These are phyloP conservation scores for Lentinus brumalis DNA, from an alignment of 768 basidiomycete species.

Conservation along the genomic window DNA sequence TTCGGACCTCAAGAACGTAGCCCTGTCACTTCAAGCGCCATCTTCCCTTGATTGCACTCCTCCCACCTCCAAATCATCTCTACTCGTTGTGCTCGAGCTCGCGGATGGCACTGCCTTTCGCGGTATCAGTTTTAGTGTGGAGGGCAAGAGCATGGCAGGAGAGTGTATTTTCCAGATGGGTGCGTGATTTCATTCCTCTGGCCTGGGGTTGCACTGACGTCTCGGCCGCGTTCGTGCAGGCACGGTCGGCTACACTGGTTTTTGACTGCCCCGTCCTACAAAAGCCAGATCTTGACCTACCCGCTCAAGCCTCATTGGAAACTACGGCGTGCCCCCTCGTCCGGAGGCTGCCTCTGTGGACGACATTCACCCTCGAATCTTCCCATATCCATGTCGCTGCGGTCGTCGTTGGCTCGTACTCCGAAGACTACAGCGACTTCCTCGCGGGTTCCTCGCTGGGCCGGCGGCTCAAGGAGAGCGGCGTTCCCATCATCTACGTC, in stretches of 20 bases:
- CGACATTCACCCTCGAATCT: conserved; percentile 84
- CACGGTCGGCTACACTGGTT: conserved; percentile 99
- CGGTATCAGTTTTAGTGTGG: conserved; percentile 92
- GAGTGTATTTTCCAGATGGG: conserved; percentile 99
- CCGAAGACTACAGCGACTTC: conserved; percentile 93
- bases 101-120: conserved; percentile 85
- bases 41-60: too few species aligned
- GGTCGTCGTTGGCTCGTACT: conserved; percentile 91
- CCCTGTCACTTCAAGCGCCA: too few species aligned
- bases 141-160: conserved; percentile 87
- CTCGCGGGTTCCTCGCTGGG: conserved; percentile 86
- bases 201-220: background rate
- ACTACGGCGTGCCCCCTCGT: conserved; percentile 93
- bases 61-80: too few species aligned
- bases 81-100: conserved; percentile 85
- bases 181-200: conserved; percentile 40
- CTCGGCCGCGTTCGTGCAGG: conserved; percentile 49
- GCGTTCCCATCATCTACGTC: conserved; percentile 91
- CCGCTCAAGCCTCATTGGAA: conserved; percentile 95
- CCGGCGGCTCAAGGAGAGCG: conserved; percentile 93
- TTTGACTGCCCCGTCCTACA: conserved; percentile 96
- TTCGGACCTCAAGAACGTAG: too few species aligned
- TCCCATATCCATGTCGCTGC: conserved; percentile 92
- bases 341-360: conserved; percentile 45
- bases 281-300: conserved; percentile 96